Base-by-base conservation (phyloP, 129 eudicot genomes). In the Pseudognaphalium luteoalbum region DNA sequence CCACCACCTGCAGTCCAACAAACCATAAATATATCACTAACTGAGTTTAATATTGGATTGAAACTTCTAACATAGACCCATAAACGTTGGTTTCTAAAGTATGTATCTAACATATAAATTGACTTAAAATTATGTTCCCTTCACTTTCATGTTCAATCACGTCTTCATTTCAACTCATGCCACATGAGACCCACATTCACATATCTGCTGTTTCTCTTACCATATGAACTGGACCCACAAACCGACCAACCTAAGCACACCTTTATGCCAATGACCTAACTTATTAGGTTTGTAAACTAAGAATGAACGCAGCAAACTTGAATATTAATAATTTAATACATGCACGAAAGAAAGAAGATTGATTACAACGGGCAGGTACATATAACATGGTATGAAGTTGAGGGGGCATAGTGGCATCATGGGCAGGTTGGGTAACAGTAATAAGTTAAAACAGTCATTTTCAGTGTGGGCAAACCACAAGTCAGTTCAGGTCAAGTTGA, bases 1-100 rank as follows among this genome's bases (percentile, higher is more conserved):
- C 97, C 61, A 95, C 94, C 74, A 89, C 99, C 99, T 94, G 82
- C 80, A 86, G 1, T 20, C 9, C 72, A 68, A 56, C 42, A 73
- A 70, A 59, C 56, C 35, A 70, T 51, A 7, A 67, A 56, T 33
- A 72, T 70, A 17, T 8, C 0, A 30, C 41, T 16, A 51, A 71
- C 65, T 17, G 10, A 8, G 6, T 14, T 17, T 66, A 3, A 2
- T 16, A 71, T 29, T 7, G 30, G 44, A 71, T 47, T 28, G 28
- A 44, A 28, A 28, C 21, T 7, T 50, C 30, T 29, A 25, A 62
- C 68, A 25, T 14, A 29, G 3, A n/a, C 68, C 16, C 68, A 11
- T 14, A 30, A 64, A 64, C 25, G 69, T 64, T 64, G 37, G 7
- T 61, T 61, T 25, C 28, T 25, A 1, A 16, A 59, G 14, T n/a